Evolutionary conservation across 257 asterid genomes (phyloP).

Genomic region (Avicennia marina): DNA sequence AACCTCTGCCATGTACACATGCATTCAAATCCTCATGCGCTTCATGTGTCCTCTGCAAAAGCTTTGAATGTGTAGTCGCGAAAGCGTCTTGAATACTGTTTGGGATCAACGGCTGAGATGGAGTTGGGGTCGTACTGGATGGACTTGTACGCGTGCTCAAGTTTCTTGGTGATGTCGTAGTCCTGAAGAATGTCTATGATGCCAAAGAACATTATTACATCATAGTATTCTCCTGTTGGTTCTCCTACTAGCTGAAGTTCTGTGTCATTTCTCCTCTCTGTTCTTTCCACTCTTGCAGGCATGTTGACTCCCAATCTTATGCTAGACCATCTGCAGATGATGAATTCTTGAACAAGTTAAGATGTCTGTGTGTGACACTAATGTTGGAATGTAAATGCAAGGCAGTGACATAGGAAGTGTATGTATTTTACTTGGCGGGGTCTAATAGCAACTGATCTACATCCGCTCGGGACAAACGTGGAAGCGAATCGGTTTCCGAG

Average conservation of each 20-base stretch:
- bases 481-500: constrained; percentile 46
- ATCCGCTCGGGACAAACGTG: constrained; percentile 67
- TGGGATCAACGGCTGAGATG: constrained; percentile 95
- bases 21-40: too few relatives aligned
- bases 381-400: too few relatives aligned
- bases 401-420: too few relatives aligned
- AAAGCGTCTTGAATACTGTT: constrained; percentile 75
- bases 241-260: constrained; percentile 79
- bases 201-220: constrained; percentile 79
- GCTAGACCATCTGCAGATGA: constrained; percentile 76
- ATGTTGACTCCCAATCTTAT: constrained; percentile 77
- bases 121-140: constrained; percentile 88
- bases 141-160: constrained; percentile 93
- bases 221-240: constrained; percentile 85
- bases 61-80: constrained; percentile 83
- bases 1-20: not conserved
- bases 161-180: constrained; percentile 88
- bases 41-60: constrained; percentile 77
- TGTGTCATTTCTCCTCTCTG: constrained; percentile 50
- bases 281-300: constrained; percentile 92
- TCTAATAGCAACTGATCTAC: constrained; percentile 71
- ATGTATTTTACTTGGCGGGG: constrained; percentile 71
- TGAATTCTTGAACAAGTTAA: too few relatives aligned
- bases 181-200: constrained; percentile 96
- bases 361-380: too few relatives aligned